These are phyloP conservation scores for Plasmodiophora brassicae DNA, from an alignment of 208 protist species.

Conservation along the genomic window DNA sequence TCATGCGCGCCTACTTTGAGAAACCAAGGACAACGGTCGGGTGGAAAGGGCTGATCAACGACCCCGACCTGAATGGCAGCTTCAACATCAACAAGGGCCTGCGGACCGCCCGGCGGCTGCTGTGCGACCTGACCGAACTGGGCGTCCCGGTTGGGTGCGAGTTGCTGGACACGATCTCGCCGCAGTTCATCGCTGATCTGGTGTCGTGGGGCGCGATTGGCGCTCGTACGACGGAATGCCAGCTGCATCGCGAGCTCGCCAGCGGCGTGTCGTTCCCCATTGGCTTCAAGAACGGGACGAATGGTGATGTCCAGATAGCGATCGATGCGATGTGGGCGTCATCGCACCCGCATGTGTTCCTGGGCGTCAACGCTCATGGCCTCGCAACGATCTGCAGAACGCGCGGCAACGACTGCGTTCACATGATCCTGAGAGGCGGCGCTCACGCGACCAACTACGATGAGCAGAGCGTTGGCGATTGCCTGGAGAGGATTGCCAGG, in stretches of 20 bases:
- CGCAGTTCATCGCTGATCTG: constrained; percentile 68
- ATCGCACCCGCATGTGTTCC: not conserved
- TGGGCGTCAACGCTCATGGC: not conserved
- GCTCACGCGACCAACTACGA: not conserved
- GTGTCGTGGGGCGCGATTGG: constrained; percentile 64
- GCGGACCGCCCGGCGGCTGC: constrained; percentile 22
- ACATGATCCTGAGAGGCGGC: not conserved
- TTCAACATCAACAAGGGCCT: constrained; percentile 59
- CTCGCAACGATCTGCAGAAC: not conserved
- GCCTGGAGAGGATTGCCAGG: not conserved
- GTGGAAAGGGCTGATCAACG: constrained; percentile 67
- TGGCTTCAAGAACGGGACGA: constrained; percentile 71
- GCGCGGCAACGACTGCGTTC: not conserved
- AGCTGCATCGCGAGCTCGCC: constrained; percentile 55
- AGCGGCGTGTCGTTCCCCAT: constrained; percentile 68
- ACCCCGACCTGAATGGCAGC: constrained; percentile 64
- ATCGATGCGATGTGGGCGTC: not conserved
- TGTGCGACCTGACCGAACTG: constrained; percentile 55
- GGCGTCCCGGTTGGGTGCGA: constrained; percentile 63
- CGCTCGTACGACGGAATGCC: constrained; percentile 65
- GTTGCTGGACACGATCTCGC: constrained; percentile 70
- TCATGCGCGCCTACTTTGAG: constrained; percentile 75
- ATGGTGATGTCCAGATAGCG: constrained; percentile 54
- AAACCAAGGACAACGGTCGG: constrained; percentile 66
- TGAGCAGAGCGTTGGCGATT: not conserved